phyloP scores from a whole-genome alignment of 441 rosid species.

The Bruguiera hainesii region DNA sequence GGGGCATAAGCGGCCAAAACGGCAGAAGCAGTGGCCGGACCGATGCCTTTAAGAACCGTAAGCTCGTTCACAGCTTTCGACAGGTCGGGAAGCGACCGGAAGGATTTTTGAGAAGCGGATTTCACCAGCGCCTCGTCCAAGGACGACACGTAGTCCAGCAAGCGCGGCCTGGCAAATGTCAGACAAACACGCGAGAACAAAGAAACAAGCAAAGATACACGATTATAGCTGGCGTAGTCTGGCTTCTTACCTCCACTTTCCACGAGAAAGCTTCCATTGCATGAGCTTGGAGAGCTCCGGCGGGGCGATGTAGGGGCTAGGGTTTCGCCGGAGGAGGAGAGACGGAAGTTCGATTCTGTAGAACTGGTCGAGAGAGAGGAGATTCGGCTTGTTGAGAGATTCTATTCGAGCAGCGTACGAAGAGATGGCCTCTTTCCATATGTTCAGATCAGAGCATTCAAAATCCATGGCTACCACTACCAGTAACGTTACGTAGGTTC shows the following conservation, averaged over 20 bases:
- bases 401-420: conserved; percentile 50
- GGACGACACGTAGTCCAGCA: conserved; percentile 63
- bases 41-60: conserved; percentile 80
- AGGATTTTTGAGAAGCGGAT: conserved; percentile 73
- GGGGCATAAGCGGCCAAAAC: conserved; percentile 86
- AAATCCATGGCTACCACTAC: conserved; percentile 36
- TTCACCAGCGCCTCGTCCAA: conserved; percentile 63
- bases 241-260: conserved; percentile 66
- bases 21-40: conserved; percentile 93
- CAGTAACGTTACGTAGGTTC: neutral
- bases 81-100: conserved; percentile 62
- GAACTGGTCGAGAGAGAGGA: conserved; percentile 62
- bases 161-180: conserved; percentile 54
- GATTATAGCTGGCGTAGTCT: neutral
- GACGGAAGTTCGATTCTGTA: conserved; percentile 65
- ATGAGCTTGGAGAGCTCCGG: conserved; percentile 75
- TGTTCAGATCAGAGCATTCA: conserved; percentile 39
- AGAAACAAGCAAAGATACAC: neutral
- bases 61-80: conserved; percentile 66
- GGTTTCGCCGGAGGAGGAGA: conserved; percentile 60
- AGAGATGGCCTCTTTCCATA: conserved; percentile 59
- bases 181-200: neutral
- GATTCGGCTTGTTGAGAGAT: conserved; percentile 60
- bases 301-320: conserved; percentile 66
- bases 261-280: conserved; percentile 91